Evolutionary conservation across 345 rosid species (phyloP).

Genomic region (Aurinia saxatilis): DNA sequence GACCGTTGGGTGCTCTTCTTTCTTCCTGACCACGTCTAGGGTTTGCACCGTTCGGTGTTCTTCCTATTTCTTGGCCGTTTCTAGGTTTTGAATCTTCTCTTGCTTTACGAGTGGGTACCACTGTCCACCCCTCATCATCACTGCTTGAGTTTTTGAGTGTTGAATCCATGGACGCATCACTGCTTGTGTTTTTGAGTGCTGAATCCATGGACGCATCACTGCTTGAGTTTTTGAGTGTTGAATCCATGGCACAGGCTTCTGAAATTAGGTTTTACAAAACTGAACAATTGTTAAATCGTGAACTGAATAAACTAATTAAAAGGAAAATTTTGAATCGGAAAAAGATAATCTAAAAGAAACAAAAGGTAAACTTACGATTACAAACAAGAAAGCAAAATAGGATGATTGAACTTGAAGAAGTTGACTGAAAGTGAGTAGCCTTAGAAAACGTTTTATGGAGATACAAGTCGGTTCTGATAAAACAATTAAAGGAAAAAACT

Average conservation of each 20-base stretch:
- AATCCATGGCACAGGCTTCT: background rate
- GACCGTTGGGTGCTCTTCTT: constrained; percentile 28
- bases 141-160: too few species aligned
- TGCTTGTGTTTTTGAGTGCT: too few species aligned
- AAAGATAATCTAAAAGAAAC: background rate
- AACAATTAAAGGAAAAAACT: too few species aligned
- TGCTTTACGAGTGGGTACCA: constrained; percentile 49
- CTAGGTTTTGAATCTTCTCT: constrained; percentile 25
- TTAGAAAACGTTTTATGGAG: too few species aligned
- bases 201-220: too few species aligned
- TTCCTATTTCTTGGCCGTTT: background rate
- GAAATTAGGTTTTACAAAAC: constrained; percentile 2
- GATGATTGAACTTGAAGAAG: constrained; percentile 6
- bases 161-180: too few species aligned
- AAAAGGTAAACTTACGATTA: background rate
- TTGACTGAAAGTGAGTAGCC: background rate
- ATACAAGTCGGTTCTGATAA: too few species aligned
- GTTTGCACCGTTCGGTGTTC: too few species aligned
- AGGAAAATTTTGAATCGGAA: background rate
- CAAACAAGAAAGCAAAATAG: background rate
- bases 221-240: constrained; percentile 18
- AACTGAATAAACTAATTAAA: background rate
- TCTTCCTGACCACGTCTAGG: constrained; percentile 3
- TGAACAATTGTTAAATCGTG: background rate
- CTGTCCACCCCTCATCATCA: constrained; percentile 74